A percentile compares a stretch with the other conserved stretches of the same genome.
Conservation (phyloP, 164 flowering plant genomes). For the Pachysandra terminalis region DNA sequence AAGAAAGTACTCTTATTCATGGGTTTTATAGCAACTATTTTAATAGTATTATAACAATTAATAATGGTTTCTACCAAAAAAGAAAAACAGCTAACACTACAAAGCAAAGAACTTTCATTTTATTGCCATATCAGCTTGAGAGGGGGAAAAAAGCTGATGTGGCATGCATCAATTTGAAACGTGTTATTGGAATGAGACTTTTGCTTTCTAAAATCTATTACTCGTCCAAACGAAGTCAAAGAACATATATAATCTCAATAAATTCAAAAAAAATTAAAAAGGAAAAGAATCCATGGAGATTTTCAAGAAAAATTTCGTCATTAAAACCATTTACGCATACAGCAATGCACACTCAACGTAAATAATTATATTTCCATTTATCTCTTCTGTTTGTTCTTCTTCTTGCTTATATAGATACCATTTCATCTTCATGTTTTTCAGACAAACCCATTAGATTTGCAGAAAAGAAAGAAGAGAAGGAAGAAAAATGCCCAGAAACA, state of each 20-base stretch:
- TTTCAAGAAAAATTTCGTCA: background rate
- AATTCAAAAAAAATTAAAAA: background rate
- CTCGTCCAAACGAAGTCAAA: background rate
- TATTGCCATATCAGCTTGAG: too few relatives aligned
- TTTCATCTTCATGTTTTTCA: background rate
- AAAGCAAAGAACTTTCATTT: too few relatives aligned
- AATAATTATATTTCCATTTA: background rate
- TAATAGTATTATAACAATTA: too few relatives aligned
- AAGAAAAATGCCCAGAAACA: background rate
- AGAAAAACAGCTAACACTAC: too few relatives aligned
- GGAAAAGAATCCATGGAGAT: background rate
- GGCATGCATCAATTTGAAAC: too few relatives aligned
- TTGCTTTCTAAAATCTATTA: background rate
- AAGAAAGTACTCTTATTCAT: too few relatives aligned
- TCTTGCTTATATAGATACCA: background rate
- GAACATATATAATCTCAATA: background rate
- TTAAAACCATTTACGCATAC: background rate
- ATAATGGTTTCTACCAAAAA: too few relatives aligned
- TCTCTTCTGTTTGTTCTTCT: background rate
- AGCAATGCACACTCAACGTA: background rate
- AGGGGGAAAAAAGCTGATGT: too few relatives aligned
- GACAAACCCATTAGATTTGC: background rate
- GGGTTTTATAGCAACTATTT: too few relatives aligned
- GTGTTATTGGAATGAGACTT: too few relatives aligned
- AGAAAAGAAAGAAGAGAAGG: too few relatives aligned